Conservation (phyloP, 495 filamentous ascomycete species). For the Trichoderma orchidacearum region DNA sequence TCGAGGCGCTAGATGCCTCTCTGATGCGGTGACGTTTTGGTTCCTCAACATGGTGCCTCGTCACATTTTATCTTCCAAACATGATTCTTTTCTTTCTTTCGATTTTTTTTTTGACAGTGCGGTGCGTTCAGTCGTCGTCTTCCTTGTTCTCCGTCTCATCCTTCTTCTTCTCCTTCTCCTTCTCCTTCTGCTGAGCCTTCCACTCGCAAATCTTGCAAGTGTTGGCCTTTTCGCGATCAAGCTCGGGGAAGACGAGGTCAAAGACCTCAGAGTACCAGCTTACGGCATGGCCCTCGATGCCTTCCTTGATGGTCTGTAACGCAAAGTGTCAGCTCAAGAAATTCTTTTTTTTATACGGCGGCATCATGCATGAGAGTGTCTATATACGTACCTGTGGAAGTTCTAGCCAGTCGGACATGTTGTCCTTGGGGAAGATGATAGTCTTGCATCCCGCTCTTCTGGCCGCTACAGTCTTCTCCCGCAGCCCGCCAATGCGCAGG, state of each 20-base stretch:
- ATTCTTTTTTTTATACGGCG: neutral
- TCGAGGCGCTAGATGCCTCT: no score
- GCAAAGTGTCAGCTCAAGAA: conserved; percentile 21
- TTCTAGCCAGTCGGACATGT: conserved; percentile 93
- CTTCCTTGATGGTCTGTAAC: conserved; percentile 85
- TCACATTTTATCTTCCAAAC: no score
- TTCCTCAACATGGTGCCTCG: no score
- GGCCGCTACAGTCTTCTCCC: conserved; percentile 98
- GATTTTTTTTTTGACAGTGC: neutral
- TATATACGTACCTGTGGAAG: conserved; percentile 69
- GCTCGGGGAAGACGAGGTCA: conserved; percentile 71
- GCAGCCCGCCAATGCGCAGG: conserved; percentile 82
- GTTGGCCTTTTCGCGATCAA: conserved; percentile 62
- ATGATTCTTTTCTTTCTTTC: neutral
- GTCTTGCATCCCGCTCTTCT: conserved; percentile 85
- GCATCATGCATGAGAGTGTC: neutral
- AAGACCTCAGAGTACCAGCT: conserved; percentile 95
- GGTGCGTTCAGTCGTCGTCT: conserved; percentile 15
- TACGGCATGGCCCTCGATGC: conserved; percentile 76
- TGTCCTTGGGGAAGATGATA: conserved; percentile 91
- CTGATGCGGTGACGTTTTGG: no score
- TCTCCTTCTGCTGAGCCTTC: conserved; percentile 43
- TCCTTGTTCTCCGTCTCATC: conserved; percentile 20
- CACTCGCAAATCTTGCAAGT: conserved; percentile 48
- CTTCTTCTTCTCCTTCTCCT: conserved; percentile 35